phyloP scores from a whole-genome alignment of 2,329 filamentous ascomycete genomes.

The Arthrobotrys iridis region DNA sequence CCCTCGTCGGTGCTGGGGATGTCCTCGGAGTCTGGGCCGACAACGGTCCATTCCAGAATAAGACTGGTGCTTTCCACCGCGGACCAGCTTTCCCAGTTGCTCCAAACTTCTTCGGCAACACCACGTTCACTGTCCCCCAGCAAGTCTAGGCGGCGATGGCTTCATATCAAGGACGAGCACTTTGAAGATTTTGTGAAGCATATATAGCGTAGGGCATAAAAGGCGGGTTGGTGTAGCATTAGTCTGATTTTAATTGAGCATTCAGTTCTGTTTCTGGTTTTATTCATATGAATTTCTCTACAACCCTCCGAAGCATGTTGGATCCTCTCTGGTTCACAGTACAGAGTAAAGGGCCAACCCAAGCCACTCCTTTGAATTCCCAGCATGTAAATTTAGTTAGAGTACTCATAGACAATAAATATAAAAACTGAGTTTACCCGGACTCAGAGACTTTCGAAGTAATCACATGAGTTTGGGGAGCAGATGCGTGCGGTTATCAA shows the following conservation, averaged over 20 bases:
- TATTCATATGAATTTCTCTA: background rate
- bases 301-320: too few relatives aligned
- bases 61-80: constrained; percentile 35
- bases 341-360: background rate
- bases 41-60: constrained; percentile 36
- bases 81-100: constrained; percentile 31
- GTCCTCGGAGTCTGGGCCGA: constrained; percentile 24
- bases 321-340: background rate
- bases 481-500: background rate
- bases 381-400: too few relatives aligned
- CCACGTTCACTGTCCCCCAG: background rate
- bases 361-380: constrained; percentile 2
- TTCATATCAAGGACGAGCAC: too few relatives aligned
- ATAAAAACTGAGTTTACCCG: too few relatives aligned
- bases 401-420: too few relatives aligned
- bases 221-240: too few relatives aligned
- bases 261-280: background rate
- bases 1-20: background rate
- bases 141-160: background rate
- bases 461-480: too few relatives aligned
- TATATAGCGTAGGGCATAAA: background rate
- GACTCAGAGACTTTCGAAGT: too few relatives aligned
- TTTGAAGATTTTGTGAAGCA: background rate
- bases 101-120: constrained; percentile 41
- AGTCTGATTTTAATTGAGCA: background rate